Base-by-base conservation (phyloP, 345 rosid genomes). In the Acer negundo region DNA sequence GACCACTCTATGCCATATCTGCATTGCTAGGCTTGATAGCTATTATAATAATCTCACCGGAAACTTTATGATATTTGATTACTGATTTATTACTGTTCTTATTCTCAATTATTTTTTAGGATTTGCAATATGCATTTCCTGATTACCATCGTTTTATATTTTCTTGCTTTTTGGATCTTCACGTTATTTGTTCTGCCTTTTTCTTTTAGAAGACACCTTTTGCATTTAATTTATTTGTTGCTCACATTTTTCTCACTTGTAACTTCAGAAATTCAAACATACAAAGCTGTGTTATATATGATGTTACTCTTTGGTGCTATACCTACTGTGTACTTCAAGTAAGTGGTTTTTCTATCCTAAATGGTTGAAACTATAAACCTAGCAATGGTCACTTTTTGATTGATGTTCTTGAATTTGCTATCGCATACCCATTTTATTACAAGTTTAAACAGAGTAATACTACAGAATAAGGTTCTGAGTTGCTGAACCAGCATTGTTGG, bases 291-390 rank as follows among this genome's bases (percentile, higher is more conserved):
- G 62, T 81, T 92, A 78, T 84, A 67, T 82, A 11, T 85, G 4
- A 92, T 96, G 99, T 82, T 86, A 35, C 86, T 84, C 63, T 85
- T 89, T 81, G 99, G 77, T 81, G 94, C 89, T 83, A 81, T 94
- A 76, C 99, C 99, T 66, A 96, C 99, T n/a, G 72, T 94, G 44
- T 73, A 81, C 74, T 85, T 70, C 85, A 96, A 94, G 99, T 96
- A 86, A 94, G 97, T 66, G 71, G 28, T 79, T 42, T 67, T n/a
- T 67, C 10, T 62, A 49, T 74, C 49, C 76, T 17, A 59, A 72
- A 58, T 24, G 62, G 1, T 23, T 24, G 55, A 47, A 72, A 55
- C 12, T 38, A 31, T 69, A 67, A 24, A n/a, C 49, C 31, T 51
- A 53, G 40, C 49, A 7, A 23, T 47, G 67, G 15, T 16, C 4